These are phyloP conservation scores for Alternaria sp. DNA, from an alignment of 2,329 filamentous ascomycete species.

Conservation along the genomic window DNA sequence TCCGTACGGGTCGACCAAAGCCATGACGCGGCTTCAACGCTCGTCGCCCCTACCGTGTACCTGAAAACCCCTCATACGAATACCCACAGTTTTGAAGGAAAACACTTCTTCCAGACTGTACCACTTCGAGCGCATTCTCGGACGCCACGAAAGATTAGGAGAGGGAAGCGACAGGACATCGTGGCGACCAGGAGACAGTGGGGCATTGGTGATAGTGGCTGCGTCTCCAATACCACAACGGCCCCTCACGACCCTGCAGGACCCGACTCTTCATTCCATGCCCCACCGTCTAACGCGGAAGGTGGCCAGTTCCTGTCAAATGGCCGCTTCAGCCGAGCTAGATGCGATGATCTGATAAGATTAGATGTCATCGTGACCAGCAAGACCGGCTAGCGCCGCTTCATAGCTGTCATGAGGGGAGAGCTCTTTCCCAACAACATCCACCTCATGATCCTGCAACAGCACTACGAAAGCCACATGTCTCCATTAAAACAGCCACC, in stretches of 20 bases:
- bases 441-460: neutral
- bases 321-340: neutral
- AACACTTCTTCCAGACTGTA: neutral
- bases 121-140: neutral
- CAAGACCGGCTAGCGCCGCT: neutral
- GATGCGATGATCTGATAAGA: conserved; percentile 22
- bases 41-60: neutral
- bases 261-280: neutral
- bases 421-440: neutral
- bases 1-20: neutral
- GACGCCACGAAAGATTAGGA: neutral
- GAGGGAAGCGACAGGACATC: neutral
- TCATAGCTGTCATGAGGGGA: neutral
- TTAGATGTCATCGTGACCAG: conserved; percentile 13
- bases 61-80: neutral
- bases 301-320: neutral
- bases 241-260: neutral
- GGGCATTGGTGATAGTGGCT: conserved; percentile 10
- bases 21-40: neutral
- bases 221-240: conserved; percentile 4
- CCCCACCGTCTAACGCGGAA: neutral
- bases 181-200: neutral
- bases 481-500: neutral
- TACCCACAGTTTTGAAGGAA: neutral
- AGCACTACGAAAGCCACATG: neutral